Percentiles rank a stretch among this genome's conserved stretches.
Conservation (phyloP, 2,329 filamentous ascomycete genomes). For the Penicillium sp. region DNA sequence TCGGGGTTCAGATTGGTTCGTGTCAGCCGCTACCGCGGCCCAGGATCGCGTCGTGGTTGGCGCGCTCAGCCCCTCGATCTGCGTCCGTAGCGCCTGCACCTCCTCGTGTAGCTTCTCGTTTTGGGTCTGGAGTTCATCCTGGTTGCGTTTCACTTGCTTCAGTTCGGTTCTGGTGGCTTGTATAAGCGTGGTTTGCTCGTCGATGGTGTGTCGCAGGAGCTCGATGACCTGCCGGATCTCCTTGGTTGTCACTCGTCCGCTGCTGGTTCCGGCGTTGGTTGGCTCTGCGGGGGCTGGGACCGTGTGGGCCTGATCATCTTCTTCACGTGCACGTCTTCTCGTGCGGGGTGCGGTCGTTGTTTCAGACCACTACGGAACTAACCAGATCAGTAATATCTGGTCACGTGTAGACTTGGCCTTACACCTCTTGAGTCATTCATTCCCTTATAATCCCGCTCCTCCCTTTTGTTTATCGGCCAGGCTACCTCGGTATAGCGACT, state of each 20-base stretch:
- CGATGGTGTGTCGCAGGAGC: slow-evolving; percentile 6
- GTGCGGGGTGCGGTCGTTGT: slow-evolving; percentile 1
- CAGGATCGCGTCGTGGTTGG: background rate
- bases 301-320: background rate
- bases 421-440: too few relatives aligned
- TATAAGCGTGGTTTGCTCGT: slow-evolving; percentile 9
- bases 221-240: slow-evolving; percentile 10
- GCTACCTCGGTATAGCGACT: too few relatives aligned
- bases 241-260: slow-evolving; percentile 7
- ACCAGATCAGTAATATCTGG: too few relatives aligned
- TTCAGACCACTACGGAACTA: background rate
- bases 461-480: too few relatives aligned
- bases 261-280: background rate
- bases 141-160: slow-evolving; percentile 10
- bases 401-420: too few relatives aligned
- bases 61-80: slow-evolving; percentile 1
- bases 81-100: slow-evolving; percentile 2
- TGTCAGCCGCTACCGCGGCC: slow-evolving; percentile 3
- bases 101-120: slow-evolving; percentile 13
- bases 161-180: slow-evolving; percentile 8
- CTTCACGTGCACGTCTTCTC: background rate
- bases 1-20: background rate
- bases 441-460: too few relatives aligned
- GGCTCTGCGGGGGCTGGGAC: background rate
- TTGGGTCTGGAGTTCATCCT: slow-evolving; percentile 11